Base-by-base conservation (phyloP, 768 basidiomycete genomes). In the Boletus rubropictus region DNA sequence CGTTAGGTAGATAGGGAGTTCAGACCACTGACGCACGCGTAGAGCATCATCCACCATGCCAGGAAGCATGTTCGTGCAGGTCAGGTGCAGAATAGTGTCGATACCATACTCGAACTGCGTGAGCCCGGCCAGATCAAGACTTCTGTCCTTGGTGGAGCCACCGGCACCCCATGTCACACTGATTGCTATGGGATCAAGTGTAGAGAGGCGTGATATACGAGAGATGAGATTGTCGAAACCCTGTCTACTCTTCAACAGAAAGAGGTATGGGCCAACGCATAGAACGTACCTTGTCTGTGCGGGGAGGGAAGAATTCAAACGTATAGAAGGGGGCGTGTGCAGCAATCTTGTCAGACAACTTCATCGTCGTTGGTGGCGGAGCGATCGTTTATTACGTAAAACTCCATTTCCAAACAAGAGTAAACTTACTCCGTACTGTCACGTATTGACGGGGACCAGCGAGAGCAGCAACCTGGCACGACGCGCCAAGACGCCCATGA, bases 81-180 rank as follows among this genome's bases (percentile, higher is more conserved):
- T 97, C 55, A 99, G 66, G 71, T 99, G 96, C 63, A 99, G 73
- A 51, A 96, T 79, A 1, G 91, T 93, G 56, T 96, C 89, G 36
- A 94, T 70, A 1, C 78, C 81, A 65, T 89, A 78, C 46, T 82
- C 79, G 15, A 72, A 69, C 63, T 92, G 89, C 2, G 81, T 80
- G 45, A 90, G 67, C 10, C 78, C 79, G 0, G 93, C 94, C 3
- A 99, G 78, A 54, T 94, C 92, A 33, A 99, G 71, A 61, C 82
- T 89, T 27, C 87, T 77, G 28, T 93, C 88, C 56, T 80, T 90
- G 0, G 95, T 98, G 7, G 83, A 81, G 2, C 96, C 95, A 9
- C 96, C 95, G 0, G 96, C 95, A 36, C 96, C 96, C 96, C 96
- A 98, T 58, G 96, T 98, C 18, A 98, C 78, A 58, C 85, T 93